These are phyloP conservation scores for Aciculoconidium aculeatum DNA, from an alignment of 805 yeast genomes.

Conservation along the genomic window DNA sequence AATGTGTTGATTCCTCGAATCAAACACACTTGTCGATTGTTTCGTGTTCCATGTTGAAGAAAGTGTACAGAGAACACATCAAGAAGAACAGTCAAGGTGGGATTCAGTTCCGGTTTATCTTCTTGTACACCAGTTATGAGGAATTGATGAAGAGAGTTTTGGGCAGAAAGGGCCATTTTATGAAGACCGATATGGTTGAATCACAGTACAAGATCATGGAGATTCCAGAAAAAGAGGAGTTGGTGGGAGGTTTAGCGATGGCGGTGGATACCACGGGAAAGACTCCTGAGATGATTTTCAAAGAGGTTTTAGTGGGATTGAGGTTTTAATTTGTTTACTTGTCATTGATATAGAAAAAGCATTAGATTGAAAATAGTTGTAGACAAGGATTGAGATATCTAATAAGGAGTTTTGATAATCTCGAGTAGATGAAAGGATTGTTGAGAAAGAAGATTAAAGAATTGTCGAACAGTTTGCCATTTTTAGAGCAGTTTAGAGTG, in stretches of 20 bases:
- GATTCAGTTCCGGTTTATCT: constrained; percentile 51
- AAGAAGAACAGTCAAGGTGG: constrained; percentile 23
- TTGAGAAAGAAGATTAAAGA: too few relatives aligned
- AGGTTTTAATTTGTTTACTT: too few relatives aligned
- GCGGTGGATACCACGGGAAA: constrained; percentile 30
- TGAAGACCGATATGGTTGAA: constrained; percentile 81
- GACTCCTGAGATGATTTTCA: constrained; percentile 21
- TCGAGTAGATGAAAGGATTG: too few relatives aligned
- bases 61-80: constrained; percentile 61
- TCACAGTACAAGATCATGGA: constrained; percentile 75
- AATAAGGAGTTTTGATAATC: too few relatives aligned
- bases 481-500: too few relatives aligned
- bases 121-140: constrained; percentile 59
- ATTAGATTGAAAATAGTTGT: too few relatives aligned
- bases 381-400: too few relatives aligned
- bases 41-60: constrained; percentile 83
- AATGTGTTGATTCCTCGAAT: constrained; percentile 10
- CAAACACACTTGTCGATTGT: constrained; percentile 42
- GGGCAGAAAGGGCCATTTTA: constrained; percentile 69
- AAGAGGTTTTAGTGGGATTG: constrained; percentile 12
- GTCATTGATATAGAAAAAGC: neutral
- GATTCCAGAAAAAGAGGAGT: constrained; percentile 47
- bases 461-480: too few relatives aligned
- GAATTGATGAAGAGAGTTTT: constrained; percentile 57
- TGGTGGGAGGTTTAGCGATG: constrained; percentile 32